Base-by-base conservation (phyloP, 495 filamentous ascomycete species). In the Monascus purpureus region DNA sequence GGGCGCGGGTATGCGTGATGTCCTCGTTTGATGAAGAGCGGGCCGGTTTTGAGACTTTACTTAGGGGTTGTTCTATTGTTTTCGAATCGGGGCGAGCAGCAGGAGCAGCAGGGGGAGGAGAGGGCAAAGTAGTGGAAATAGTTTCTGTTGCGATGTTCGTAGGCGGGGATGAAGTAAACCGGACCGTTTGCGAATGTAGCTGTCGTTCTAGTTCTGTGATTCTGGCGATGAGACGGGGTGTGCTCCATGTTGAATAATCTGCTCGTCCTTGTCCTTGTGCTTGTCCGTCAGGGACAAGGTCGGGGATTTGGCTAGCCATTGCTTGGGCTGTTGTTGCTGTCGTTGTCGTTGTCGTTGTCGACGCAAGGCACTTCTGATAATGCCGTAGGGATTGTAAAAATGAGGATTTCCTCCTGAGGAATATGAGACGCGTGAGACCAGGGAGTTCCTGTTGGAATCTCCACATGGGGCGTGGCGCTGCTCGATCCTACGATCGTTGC, bases 121-220 rank as follows among this genome's bases (percentile, higher is more conserved):
- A n/a, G n/a, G n/a, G n/a, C n/a, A n/a, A n/a, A n/a, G 32, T 15
- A 12, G 41, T 17, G 29, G 26, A 17, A n/a, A 37, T 19, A 17
- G 4, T 30, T 30, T 30, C 13, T n/a, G 29, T 23, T 32, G 23
- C 35, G 29, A 15, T 36, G 39, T 42, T 39, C 42, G 30, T 8
- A 37, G 15, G n/a, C n/a, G n/a, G 29, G 13, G 40, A 24, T 14
- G 52, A 38, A 38, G 55, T 41, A 23, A 43, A 69, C 47, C 55
- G 52, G 5, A 53, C 47, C 28, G 46, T 67, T 36, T 61, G 62
- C 25, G 52, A 55, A 29, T 66, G 53, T 4, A 82, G 53, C 41
- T 77, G 59, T 28, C 55, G 50, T 48, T 92, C 83, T 9, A 92
- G 61, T 25, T 67, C 52, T 7, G 56, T 61, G 18, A 92, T 71